Conservation (phyloP, 2,329 filamentous ascomycete genomes). For the Talaromyces sp. region DNA sequence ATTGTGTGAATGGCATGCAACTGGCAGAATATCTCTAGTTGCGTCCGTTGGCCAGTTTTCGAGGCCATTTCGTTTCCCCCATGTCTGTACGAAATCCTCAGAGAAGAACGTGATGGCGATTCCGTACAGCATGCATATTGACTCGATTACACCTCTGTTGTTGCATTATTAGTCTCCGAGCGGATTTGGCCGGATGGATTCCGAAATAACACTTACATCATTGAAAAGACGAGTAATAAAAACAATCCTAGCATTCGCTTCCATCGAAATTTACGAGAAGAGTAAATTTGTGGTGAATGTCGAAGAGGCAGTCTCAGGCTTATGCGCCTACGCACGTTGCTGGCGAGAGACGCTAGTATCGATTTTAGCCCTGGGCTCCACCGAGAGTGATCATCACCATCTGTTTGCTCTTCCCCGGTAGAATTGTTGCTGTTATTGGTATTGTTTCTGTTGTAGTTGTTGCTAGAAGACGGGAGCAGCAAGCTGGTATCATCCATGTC, state of each 20-base stretch:
- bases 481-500: not conserved
- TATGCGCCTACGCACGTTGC: not conserved
- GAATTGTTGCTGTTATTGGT: not conserved
- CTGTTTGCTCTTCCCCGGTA: not conserved
- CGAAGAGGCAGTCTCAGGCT: not conserved
- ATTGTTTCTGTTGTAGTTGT: not conserved
- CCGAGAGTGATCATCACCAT: not conserved
- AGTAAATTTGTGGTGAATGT: not conserved
- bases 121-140: slow-evolving; percentile 34
- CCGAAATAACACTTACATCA: slow-evolving; percentile 16
- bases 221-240: slow-evolving; percentile 20
- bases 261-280: not conserved
- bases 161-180: not conserved
- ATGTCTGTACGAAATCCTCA: slow-evolving; percentile 35
- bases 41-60: slow-evolving; percentile 44
- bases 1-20: slow-evolving; percentile 37
- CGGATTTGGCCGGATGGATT: not conserved
- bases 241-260: not conserved
- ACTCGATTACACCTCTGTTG: slow-evolving; percentile 37
- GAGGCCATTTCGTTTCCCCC: slow-evolving; percentile 32
- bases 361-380: not conserved
- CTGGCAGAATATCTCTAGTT: slow-evolving; percentile 29
- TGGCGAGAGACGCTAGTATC: not conserved
- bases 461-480: not conserved
- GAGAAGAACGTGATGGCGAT: slow-evolving; percentile 39